phyloP scores from a whole-genome alignment of 2,329 filamentous ascomycete genomes.

The Penicillium sp. region DNA sequence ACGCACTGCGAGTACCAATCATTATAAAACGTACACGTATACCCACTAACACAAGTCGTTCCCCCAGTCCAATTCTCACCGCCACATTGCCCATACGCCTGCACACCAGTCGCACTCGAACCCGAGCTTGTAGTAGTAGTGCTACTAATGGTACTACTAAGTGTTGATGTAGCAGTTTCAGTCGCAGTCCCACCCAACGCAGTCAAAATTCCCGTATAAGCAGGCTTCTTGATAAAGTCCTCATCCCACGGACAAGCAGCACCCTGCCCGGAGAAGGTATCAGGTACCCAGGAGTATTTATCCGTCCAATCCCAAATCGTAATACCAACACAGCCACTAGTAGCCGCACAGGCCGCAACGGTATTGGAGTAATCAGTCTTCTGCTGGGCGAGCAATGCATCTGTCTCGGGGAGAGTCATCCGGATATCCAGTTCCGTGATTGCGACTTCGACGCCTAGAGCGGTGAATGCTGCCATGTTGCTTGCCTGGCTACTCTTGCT shows the following conservation, averaged over 20 bases:
- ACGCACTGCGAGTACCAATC: conserved; percentile 34
- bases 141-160: conserved; percentile 8
- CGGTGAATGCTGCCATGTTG: conserved; percentile 39
- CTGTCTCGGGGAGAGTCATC: conserved; percentile 36
- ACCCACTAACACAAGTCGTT: conserved; percentile 26
- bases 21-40: conserved; percentile 27
- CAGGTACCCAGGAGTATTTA: conserved; percentile 49
- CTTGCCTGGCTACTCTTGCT: conserved; percentile 38
- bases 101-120: conserved; percentile 13
- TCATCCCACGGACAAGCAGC: conserved; percentile 49
- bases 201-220: conserved; percentile 39
- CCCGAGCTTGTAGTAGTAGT: conserved; percentile 7
- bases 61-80: conserved; percentile 29
- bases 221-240: conserved; percentile 49
- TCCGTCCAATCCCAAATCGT: conserved; percentile 47
- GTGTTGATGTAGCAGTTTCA: conserved; percentile 9
- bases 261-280: conserved; percentile 43
- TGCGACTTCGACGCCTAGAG: conserved; percentile 43
- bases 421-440: conserved; percentile 53
- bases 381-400: conserved; percentile 29
- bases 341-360: conserved; percentile 32
- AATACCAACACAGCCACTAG: conserved; percentile 32
- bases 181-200: conserved; percentile 21
- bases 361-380: conserved; percentile 32
- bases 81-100: conserved; percentile 30